Evolutionary conservation across 768 basidiomycete species (phyloP).

Genomic region (Cystobasidium onofrii): DNA sequence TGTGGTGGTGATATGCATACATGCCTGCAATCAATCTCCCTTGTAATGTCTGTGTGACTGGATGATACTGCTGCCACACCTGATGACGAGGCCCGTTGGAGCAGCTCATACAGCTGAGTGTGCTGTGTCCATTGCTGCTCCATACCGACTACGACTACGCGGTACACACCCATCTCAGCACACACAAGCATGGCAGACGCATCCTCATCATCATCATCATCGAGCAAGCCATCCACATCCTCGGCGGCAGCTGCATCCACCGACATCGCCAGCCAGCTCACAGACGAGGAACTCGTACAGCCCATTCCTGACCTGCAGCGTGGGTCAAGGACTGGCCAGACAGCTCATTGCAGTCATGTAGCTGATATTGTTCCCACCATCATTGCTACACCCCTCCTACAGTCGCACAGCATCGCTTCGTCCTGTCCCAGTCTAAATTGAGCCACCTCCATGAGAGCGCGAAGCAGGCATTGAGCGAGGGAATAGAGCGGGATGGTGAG

Average conservation of each 20-base stretch:
- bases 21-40: too few relatives aligned
- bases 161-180: too few relatives aligned
- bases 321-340: too few relatives aligned
- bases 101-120: background rate
- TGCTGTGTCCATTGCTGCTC: too few relatives aligned
- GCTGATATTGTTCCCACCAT: too few relatives aligned
- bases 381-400: too few relatives aligned
- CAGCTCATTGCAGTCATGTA: too few relatives aligned
- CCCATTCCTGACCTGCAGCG: background rate
- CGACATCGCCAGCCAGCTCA: background rate
- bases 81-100: background rate
- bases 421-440: constrained; percentile 28
- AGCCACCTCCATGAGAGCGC: constrained; percentile 1
- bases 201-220: background rate
- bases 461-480: constrained; percentile 16
- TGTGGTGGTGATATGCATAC: too few relatives aligned
- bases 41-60: background rate
- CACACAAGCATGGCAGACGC: background rate
- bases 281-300: background rate
- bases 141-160: background rate
- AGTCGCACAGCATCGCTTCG: constrained; percentile 29
- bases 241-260: background rate
- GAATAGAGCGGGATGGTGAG: constrained; percentile 25
- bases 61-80: background rate
- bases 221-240: background rate